These are phyloP conservation scores for Dothiorella sarmentorum DNA, from an alignment of 2,329 filamentous ascomycete genomes.

Conservation along the genomic window DNA sequence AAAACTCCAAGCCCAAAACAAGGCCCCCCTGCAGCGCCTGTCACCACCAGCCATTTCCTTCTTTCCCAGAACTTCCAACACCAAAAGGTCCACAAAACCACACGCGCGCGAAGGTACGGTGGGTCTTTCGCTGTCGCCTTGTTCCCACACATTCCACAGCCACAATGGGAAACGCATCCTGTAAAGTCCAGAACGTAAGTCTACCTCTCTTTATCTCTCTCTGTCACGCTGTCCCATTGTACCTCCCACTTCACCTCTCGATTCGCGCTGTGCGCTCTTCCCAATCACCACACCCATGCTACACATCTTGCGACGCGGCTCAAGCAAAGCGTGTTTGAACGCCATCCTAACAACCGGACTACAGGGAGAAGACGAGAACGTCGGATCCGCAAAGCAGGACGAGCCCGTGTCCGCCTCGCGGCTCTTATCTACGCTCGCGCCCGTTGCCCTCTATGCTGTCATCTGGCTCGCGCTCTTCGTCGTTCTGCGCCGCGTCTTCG, in stretches of 20 bases:
- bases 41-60: not conserved
- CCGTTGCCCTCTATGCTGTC: constrained; percentile 49
- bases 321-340: not conserved
- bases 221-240: not conserved
- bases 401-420: constrained; percentile 38
- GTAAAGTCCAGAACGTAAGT: not conserved
- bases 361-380: constrained; percentile 35
- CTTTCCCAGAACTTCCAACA: not conserved
- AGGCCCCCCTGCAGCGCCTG: not conserved
- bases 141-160: not conserved
- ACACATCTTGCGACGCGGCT: not conserved
- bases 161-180: not conserved
- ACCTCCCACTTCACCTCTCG: not conserved
- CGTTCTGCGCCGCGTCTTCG: constrained; percentile 46
- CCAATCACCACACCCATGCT: not conserved
- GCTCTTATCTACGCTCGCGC: constrained; percentile 52
- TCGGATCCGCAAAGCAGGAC: constrained; percentile 46
- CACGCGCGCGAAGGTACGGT: constrained; percentile 1
- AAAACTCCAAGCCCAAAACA: constrained; percentile 1
- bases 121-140: not conserved
- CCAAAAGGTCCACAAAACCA: constrained; percentile 2
- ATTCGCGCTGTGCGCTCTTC: not conserved
- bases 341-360: not conserved
- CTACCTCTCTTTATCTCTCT: not conserved
- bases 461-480: constrained; percentile 54